phyloP scores from a whole-genome alignment of 2,329 filamentous ascomycete species.

The Zymoseptoria brevis region DNA sequence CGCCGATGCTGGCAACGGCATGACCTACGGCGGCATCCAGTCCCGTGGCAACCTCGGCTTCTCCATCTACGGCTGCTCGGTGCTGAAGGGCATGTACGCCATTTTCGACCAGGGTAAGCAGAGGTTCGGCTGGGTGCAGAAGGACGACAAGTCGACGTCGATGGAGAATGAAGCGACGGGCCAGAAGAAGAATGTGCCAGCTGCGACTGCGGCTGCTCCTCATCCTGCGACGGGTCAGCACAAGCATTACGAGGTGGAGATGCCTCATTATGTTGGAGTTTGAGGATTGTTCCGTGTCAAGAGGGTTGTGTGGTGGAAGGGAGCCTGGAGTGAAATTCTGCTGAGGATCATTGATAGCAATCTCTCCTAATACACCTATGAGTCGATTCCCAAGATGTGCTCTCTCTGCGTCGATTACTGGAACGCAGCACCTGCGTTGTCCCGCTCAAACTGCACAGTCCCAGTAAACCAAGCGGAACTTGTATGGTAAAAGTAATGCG shows the following conservation, averaged over 20 bases:
- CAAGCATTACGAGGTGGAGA: not conserved
- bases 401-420: too few species aligned
- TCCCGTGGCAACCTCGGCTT: constrained; percentile 51
- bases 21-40: constrained; percentile 59
- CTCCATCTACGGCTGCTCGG: constrained; percentile 57
- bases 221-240: not conserved
- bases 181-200: not conserved
- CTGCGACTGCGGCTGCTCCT: not conserved
- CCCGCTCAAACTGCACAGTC: too few species aligned
- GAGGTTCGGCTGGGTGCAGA: constrained; percentile 52
- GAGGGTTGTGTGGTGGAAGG: not conserved
- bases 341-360: not conserved
- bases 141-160: constrained; percentile 1
- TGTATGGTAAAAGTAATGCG: too few species aligned
- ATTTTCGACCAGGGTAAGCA: constrained; percentile 54
- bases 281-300: not conserved
- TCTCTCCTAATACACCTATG: not conserved
- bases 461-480: too few species aligned
- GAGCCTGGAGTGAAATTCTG: not conserved
- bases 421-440: too few species aligned
- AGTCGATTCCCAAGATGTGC: too few species aligned
- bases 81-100: constrained; percentile 58
- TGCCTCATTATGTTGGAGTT: not conserved
- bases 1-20: constrained; percentile 46
- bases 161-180: not conserved